These are phyloP conservation scores for Thraustochytrium sp. DNA, from an alignment of 352 stramenopile species.

Conservation along the genomic window DNA sequence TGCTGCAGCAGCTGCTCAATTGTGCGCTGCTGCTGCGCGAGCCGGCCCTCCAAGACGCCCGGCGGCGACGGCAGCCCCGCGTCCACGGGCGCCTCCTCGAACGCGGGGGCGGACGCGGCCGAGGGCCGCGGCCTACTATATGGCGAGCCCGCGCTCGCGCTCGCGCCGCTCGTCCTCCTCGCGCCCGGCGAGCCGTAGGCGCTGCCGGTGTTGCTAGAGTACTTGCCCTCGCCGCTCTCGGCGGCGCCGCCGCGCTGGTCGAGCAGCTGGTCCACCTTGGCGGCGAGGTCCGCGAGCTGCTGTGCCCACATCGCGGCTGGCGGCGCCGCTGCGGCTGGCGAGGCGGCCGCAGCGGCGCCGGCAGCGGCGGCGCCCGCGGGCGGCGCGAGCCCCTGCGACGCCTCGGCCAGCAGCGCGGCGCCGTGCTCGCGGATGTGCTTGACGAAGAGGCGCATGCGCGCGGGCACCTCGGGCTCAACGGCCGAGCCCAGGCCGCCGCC, in stretches of 20 bases:
- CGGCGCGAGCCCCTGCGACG: not conserved
- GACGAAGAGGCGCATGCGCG: not conserved
- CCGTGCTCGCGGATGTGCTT: constrained; percentile 8
- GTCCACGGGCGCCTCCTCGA: too few species aligned
- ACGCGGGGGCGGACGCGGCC: too few species aligned
- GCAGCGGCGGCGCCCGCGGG: not conserved
- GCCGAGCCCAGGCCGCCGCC: too few species aligned
- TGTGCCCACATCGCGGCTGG: not conserved
- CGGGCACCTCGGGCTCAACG: not conserved
- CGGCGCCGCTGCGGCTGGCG: not conserved
- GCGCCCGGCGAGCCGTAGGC: too few species aligned
- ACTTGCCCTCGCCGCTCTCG: too few species aligned
- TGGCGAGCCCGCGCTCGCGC: too few species aligned
- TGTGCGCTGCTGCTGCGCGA: too few species aligned
- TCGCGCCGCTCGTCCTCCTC: too few species aligned
- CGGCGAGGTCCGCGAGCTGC: not conserved
- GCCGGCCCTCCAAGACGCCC: too few species aligned
- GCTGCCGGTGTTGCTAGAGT: too few species aligned
- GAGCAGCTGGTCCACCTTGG: constrained; percentile 1
- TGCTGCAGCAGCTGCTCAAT: not conserved
- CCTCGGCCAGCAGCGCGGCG: not conserved
- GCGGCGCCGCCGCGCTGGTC: not conserved
- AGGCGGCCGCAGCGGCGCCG: not conserved
- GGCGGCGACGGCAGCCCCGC: too few species aligned
- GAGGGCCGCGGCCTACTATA: too few species aligned